These are phyloP conservation scores for Sparassis latifolia DNA, from an alignment of 1,284 basidiomycete species.

Conservation along the genomic window DNA sequence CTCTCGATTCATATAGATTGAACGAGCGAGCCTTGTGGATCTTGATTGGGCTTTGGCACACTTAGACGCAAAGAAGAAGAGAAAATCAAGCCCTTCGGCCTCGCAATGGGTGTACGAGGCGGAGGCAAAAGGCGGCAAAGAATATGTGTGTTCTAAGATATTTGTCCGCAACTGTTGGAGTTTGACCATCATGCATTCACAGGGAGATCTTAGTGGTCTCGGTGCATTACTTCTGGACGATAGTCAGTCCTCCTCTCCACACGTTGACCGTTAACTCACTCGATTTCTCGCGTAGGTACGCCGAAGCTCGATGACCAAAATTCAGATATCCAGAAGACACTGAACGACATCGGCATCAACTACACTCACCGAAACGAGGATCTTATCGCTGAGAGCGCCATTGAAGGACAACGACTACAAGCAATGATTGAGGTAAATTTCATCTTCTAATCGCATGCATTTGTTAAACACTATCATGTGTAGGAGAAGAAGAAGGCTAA, in stretches of 20 bases:
- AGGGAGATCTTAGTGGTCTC: constrained; percentile 57
- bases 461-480: neutral
- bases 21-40: constrained; percentile 62
- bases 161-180: neutral
- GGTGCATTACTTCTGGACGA: constrained; percentile 67
- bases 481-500: constrained; percentile 24
- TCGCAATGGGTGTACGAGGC: constrained; percentile 41
- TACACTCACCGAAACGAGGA: constrained; percentile 71
- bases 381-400: constrained; percentile 57
- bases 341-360: constrained; percentile 53
- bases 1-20: constrained; percentile 45
- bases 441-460: neutral
- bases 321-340: constrained; percentile 47
- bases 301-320: constrained; percentile 24
- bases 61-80: constrained; percentile 39
- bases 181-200: neutral
- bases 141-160: constrained; percentile 36
- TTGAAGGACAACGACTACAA: constrained; percentile 57
- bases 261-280: neutral
- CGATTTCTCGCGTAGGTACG: constrained; percentile 13
- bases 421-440: constrained; percentile 44
- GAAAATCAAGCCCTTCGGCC: constrained; percentile 15
- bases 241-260: constrained; percentile 29
- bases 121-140: constrained; percentile 43
- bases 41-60: constrained; percentile 75